Base-by-base conservation (phyloP, 2,329 filamentous ascomycete species). In the Dactylonectria macrodidyma region DNA sequence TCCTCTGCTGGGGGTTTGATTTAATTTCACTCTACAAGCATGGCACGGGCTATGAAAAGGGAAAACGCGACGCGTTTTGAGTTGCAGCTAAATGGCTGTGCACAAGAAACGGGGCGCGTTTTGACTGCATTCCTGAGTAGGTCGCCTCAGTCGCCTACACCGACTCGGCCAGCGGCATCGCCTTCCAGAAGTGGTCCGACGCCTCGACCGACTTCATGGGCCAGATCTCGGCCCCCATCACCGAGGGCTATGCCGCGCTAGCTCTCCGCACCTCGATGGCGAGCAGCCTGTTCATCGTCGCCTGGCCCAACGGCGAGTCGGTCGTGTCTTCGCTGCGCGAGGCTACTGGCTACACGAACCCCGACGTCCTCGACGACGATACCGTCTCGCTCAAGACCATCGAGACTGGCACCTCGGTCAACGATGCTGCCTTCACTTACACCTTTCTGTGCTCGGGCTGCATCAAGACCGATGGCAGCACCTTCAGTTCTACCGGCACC, bases 371-470 rank as follows among this genome's bases (percentile, higher is more conserved):
- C 78, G 83, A 84, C 1, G 91, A 91, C 62, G 83, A 89, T 69
- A 90, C 91, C 1, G 62, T 75, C 38, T 55, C 66, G 1, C 38
- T 75, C 10, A 89, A 84, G 38, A 77, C 93, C 26, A 90, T 88
- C 0, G 86, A 90, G 70, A 87, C 92, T 68, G 88, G 86, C 14
- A 86, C 87, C 14, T 85, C 81, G 30, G 82, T 92, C 64, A 91
- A 87, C 72, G 82, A 84, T 16, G 89, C 87, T 30, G 82, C 87
- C 70, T 93, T 88, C 77, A 87, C 87, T 52, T 76, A 92, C 55
- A 85, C 92, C n/a, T 93, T 91, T 81, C 85, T 89, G 54, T 93
- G 91, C 79, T 79, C 90, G 71, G 84, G 84, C 71, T 90, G 88
- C 76, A 81, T 89, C 24, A 79, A 86, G 71, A 82, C 88, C 47